Percentiles rank a stretch among this genome's conserved stretches.
Conservation (phyloP, 495 filamentous ascomycete species). For the Penicillium cataractarum region DNA sequence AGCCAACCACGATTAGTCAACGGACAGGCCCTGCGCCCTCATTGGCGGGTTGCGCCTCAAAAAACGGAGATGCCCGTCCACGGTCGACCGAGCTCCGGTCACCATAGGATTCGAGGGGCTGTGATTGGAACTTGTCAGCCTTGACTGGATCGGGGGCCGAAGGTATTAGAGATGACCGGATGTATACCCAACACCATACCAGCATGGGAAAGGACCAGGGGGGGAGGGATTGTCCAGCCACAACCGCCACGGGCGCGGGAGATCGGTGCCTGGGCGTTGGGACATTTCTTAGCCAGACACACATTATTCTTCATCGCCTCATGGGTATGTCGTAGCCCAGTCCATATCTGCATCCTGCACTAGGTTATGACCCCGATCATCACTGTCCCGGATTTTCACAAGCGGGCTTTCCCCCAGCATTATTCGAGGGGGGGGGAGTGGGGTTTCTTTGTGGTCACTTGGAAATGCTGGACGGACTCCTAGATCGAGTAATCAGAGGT, state of each 20-base stretch:
- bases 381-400: conserved; percentile 13
- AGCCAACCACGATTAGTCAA: conserved; percentile 20
- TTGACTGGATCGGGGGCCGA: conserved; percentile 5
- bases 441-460: background rate
- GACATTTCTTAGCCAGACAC: background rate
- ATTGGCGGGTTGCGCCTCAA: conserved; percentile 12
- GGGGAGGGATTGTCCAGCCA: conserved; percentile 16
- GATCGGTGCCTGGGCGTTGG: conserved; percentile 24
- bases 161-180: too few species aligned
- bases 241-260: conserved; percentile 26
- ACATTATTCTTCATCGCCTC: background rate
- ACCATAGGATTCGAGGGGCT: background rate
- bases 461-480: conserved; percentile 6
- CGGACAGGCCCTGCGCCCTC: background rate
- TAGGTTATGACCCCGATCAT: background rate
- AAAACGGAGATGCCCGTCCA: conserved; percentile 20
- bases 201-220: background rate
- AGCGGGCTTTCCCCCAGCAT: conserved; percentile 9
- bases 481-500: conserved; percentile 9
- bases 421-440: conserved; percentile 1
- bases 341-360: conserved; percentile 1
- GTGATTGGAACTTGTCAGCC: background rate
- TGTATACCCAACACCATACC: background rate
- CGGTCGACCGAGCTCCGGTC: conserved; percentile 6
- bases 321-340: background rate